Conservation (phyloP, 768 basidiomycete genomes). For the Clavulina sp. region DNA sequence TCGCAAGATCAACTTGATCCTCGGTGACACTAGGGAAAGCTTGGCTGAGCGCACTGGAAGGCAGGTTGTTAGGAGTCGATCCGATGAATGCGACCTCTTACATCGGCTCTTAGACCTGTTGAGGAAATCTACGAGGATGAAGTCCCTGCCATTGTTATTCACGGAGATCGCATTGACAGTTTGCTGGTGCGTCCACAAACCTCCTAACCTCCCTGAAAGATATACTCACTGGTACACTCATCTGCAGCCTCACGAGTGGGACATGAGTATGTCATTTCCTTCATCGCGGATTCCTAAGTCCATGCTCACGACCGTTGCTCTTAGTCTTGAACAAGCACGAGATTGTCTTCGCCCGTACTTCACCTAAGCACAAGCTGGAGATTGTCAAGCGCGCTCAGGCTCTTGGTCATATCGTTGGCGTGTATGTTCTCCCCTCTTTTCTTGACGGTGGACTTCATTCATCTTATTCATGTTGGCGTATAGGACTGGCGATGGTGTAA, state of each 20-base stretch:
- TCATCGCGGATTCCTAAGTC: background rate
- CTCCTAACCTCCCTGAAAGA: background rate
- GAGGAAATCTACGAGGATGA: constrained; percentile 54
- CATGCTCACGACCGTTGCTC: background rate
- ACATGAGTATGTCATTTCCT: background rate
- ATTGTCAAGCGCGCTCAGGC: constrained; percentile 60
- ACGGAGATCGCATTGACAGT: constrained; percentile 48
- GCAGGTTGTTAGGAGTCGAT: background rate
- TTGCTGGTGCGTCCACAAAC: constrained; percentile 23
- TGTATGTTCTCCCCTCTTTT: constrained; percentile 26
- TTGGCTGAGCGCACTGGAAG: constrained; percentile 38
- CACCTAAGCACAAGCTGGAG: constrained; percentile 56
- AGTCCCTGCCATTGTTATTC: constrained; percentile 45
- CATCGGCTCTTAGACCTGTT: constrained; percentile 20
- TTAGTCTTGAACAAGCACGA: constrained; percentile 49
- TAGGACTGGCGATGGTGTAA: constrained; percentile 56
- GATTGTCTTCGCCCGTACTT: constrained; percentile 56
- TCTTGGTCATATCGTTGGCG: constrained; percentile 52
- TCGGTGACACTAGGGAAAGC: constrained; percentile 45
- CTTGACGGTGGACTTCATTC: background rate
- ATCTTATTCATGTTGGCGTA: constrained; percentile 2
- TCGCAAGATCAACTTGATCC: constrained; percentile 50
- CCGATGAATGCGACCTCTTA: background rate
- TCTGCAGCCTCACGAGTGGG: constrained; percentile 1
- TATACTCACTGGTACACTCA: background rate